Evolutionary conservation across 805 yeast species (phyloP).

Genomic region (Yueomyces sp.): DNA sequence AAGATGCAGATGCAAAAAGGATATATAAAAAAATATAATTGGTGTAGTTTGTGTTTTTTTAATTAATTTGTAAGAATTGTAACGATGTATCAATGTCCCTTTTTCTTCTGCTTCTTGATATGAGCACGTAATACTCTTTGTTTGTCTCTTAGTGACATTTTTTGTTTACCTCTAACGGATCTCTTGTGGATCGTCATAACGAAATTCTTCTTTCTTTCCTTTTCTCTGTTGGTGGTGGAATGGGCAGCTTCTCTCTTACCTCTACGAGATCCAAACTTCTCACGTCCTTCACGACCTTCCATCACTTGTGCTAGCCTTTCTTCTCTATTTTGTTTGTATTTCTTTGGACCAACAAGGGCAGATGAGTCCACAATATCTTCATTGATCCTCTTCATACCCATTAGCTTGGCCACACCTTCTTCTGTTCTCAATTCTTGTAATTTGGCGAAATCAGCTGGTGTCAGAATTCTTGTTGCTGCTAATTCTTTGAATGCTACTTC

Average conservation of each 20-base stretch:
- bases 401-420: conserved; percentile 72
- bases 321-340: conserved; percentile 74
- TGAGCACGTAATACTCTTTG: conserved; percentile 81
- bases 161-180: conserved; percentile 87
- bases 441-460: conserved; percentile 97
- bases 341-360: conserved; percentile 57
- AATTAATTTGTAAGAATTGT: too few relatives aligned
- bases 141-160: conserved; percentile 78
- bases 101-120: conserved; percentile 76
- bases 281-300: conserved; percentile 92
- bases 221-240: conserved; percentile 90
- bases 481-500: conserved; percentile 36
- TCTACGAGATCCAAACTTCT: conserved; percentile 76
- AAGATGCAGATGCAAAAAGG: too few relatives aligned
- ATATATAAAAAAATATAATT: too few relatives aligned
- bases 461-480: conserved; percentile 65
- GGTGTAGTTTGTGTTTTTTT: too few relatives aligned
- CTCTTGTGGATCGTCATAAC: conserved; percentile 97
- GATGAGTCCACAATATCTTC: conserved; percentile 82
- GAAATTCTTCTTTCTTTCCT: conserved; percentile 96
- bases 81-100: too few relatives aligned
- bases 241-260: conserved; percentile 66
- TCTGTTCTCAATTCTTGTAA: conserved; percentile 73
- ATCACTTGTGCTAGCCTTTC: conserved; percentile 76
- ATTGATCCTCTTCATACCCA: conserved; percentile 44